Conservation (phyloP, 2,329 filamentous ascomycete genomes). For the Diplodia mutila region DNA sequence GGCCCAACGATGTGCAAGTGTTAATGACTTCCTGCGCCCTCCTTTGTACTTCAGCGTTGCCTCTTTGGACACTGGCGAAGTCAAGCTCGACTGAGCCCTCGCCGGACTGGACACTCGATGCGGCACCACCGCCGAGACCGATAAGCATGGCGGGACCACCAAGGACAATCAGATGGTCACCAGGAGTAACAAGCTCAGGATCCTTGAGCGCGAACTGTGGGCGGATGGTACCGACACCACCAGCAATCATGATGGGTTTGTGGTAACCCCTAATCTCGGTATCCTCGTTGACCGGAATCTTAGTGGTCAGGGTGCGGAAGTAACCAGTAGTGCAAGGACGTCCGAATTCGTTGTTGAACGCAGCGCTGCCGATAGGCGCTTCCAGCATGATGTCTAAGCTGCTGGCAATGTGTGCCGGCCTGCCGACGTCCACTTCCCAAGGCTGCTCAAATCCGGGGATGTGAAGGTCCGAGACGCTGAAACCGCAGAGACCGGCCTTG, state of each 20-base stretch:
- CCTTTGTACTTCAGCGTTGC: conserved; percentile 94
- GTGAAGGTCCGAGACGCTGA: conserved; percentile 91
- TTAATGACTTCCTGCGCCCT: conserved; percentile 98
- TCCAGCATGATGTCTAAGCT: conserved; percentile 97
- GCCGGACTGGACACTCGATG: conserved; percentile 85
- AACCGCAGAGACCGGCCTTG: conserved; percentile 89
- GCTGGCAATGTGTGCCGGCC: conserved; percentile 88
- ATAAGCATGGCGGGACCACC: conserved; percentile 98
- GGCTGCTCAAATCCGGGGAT: conserved; percentile 82
- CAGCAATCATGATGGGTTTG: conserved; percentile 98
- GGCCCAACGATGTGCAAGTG: conserved; percentile 81
- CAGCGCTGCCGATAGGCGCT: conserved; percentile 89
- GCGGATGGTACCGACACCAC: conserved; percentile 88
- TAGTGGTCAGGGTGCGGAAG: conserved; percentile 85
- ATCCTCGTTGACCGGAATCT: conserved; percentile 62
- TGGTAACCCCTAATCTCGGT: conserved; percentile 87
- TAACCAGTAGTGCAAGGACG: conserved; percentile 85
- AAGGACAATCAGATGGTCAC: conserved; percentile 89
- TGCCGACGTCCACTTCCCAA: conserved; percentile 91
- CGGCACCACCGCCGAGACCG: conserved; percentile 91
- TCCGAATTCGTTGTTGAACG: conserved; percentile 98
- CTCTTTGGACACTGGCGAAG: conserved; percentile 95
- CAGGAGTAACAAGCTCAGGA: conserved; percentile 75
- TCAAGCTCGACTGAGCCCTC: conserved; percentile 91
- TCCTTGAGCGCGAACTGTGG: conserved; percentile 90